These are phyloP conservation scores for Ceriops tagal DNA, from an alignment of 345 rosid genomes.

Conservation along the genomic window DNA sequence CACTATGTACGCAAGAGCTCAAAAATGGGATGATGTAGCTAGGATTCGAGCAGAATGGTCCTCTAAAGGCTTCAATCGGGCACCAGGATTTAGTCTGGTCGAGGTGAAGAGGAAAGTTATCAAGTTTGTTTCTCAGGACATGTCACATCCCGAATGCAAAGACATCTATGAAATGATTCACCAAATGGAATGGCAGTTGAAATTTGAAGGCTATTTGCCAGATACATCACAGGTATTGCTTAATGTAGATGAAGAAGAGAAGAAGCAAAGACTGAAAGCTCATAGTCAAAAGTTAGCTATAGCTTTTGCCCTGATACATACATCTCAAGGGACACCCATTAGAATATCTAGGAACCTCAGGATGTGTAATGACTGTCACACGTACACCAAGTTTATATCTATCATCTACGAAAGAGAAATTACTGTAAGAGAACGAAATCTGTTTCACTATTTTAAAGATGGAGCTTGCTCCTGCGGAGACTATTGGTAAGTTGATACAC, in stretches of 20 bases:
- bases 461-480: slow-evolving; percentile 67
- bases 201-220: slow-evolving; percentile 66
- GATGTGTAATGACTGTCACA: slow-evolving; percentile 83
- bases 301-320: slow-evolving; percentile 55
- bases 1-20: slow-evolving; percentile 50
- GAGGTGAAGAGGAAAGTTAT: slow-evolving; percentile 45
- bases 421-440: slow-evolving; percentile 56
- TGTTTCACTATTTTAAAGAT: slow-evolving; percentile 74
- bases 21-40: slow-evolving; percentile 57
- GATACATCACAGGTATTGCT: slow-evolving; percentile 54
- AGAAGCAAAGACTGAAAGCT: slow-evolving; percentile 58
- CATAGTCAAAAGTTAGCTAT: slow-evolving; percentile 76
- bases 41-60: slow-evolving; percentile 41
- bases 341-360: slow-evolving; percentile 65
- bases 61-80: slow-evolving; percentile 37
- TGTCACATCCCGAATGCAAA: slow-evolving; percentile 34
- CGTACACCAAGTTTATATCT: slow-evolving; percentile 61
- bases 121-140: slow-evolving; percentile 65
- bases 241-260: slow-evolving; percentile 64
- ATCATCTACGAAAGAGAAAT: slow-evolving; percentile 61
- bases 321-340: slow-evolving; percentile 56
- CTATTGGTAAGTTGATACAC: no score
- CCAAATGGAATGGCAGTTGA: slow-evolving; percentile 90
- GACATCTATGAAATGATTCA: slow-evolving; percentile 57
- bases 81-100: slow-evolving; percentile 55